These are phyloP conservation scores for Petunia secreta DNA, from an alignment of 257 asterid genomes.

Conservation along the genomic window DNA sequence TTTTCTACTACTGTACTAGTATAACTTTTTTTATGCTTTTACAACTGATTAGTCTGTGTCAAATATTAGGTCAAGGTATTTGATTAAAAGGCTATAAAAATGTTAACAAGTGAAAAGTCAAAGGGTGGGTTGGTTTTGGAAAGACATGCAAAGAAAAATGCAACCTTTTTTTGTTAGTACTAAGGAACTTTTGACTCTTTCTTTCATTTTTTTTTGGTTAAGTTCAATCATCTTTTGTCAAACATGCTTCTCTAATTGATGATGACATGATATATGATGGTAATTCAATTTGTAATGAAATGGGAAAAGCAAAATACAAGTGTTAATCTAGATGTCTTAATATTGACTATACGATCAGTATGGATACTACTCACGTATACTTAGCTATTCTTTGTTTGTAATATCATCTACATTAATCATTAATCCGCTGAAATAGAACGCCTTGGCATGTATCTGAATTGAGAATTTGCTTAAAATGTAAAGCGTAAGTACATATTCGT, in stretches of 20 bases:
- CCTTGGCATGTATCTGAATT: too few species aligned
- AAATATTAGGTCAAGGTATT: constrained; percentile 16
- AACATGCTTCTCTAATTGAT: constrained; percentile 20
- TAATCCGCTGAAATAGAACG: too few species aligned
- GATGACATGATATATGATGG: background rate
- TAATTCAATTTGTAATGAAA: background rate
- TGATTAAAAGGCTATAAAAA: background rate
- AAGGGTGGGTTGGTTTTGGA: constrained; percentile 6
- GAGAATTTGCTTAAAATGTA: too few species aligned
- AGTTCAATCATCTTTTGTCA: constrained; percentile 5
- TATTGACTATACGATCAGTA: background rate
- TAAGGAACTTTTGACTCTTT: background rate
- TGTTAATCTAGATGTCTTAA: background rate
- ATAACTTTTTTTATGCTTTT: background rate
- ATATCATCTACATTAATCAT: too few species aligned
- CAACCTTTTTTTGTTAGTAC: background rate
- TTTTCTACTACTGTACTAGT: background rate
- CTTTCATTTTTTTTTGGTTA: background rate
- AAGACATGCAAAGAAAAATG: constrained; percentile 15
- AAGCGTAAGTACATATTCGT: too few species aligned
- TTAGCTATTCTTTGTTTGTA: too few species aligned
- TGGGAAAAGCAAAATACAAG: background rate
- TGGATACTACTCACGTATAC: too few species aligned
- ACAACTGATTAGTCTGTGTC: constrained; percentile 10
- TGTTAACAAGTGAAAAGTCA: constrained; percentile 14